These are phyloP conservation scores for Malassezia furfur DNA, from an alignment of 1,284 basidiomycete genomes.

Conservation along the genomic window DNA sequence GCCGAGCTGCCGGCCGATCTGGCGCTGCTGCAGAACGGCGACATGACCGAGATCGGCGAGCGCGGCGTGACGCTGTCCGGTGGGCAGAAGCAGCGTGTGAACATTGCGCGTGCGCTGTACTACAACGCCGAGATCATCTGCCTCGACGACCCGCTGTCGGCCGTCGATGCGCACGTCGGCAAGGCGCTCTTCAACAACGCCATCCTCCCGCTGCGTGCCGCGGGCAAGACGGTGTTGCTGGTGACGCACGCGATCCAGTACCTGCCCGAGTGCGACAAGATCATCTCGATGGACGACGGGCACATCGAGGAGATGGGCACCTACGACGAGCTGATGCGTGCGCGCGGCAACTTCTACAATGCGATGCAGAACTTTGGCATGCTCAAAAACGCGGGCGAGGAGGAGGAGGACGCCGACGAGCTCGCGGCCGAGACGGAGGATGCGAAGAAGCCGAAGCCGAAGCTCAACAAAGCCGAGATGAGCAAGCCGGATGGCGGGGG, in stretches of 20 bases:
- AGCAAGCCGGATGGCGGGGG: slow-evolving; percentile 15
- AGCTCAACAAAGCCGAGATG: not conserved
- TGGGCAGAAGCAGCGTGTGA: slow-evolving; percentile 60
- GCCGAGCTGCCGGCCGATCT: slow-evolving; percentile 54
- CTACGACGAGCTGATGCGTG: slow-evolving; percentile 56
- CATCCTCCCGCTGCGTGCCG: slow-evolving; percentile 29
- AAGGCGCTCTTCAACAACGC: slow-evolving; percentile 46
- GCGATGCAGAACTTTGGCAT: slow-evolving; percentile 15
- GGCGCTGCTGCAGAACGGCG: slow-evolving; percentile 63
- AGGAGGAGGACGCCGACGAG: slow-evolving; percentile 16
- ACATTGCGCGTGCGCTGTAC: slow-evolving; percentile 66
- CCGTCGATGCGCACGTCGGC: slow-evolving; percentile 50
- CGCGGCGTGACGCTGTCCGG: slow-evolving; percentile 52
- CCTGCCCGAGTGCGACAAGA: slow-evolving; percentile 57
- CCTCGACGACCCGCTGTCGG: slow-evolving; percentile 66
- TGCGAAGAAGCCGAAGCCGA: not conserved
- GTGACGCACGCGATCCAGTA: slow-evolving; percentile 51
- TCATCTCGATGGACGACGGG: slow-evolving; percentile 67
- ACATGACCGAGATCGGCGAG: slow-evolving; percentile 60
- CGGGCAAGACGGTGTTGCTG: slow-evolving; percentile 39
- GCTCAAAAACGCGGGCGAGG: slow-evolving; percentile 4
- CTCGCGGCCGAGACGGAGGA: slow-evolving; percentile 14
- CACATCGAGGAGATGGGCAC: slow-evolving; percentile 59
- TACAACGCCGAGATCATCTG: slow-evolving; percentile 60
- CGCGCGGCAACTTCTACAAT: slow-evolving; percentile 54